A percentile compares a stretch with the other conserved stretches of the same genome.
Evolutionary conservation across 2,329 filamentous ascomycete species (phyloP).

Genomic region (Fusarium pseudonygamai): DNA sequence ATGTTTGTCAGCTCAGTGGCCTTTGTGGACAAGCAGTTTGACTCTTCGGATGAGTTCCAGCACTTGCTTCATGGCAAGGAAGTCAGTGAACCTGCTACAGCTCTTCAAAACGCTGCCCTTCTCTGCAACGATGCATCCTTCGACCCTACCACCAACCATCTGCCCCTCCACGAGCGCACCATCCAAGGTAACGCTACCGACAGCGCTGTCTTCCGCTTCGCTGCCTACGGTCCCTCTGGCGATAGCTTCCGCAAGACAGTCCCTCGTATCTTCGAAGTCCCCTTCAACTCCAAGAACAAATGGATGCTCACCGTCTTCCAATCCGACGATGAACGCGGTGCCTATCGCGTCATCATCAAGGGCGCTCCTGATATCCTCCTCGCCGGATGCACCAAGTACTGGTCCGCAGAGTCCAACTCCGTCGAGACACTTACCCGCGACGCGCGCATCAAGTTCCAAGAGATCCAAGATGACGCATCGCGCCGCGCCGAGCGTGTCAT

Average conservation of each 20-base stretch:
- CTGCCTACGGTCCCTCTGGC: conserved; percentile 38
- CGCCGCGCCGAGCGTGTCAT: conserved; percentile 56
- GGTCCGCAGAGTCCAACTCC: conserved; percentile 45
- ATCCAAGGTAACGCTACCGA: conserved; percentile 57
- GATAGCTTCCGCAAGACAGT: conserved; percentile 32
- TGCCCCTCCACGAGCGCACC: conserved; percentile 47
- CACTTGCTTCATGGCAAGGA: not conserved
- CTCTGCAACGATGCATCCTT: conserved; percentile 57
- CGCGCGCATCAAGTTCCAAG: conserved; percentile 47
- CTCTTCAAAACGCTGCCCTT: conserved; percentile 21
- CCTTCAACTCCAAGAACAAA: conserved; percentile 63
- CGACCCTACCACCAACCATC: conserved; percentile 49
- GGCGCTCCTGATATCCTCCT: conserved; percentile 63
- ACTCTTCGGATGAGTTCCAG: conserved; percentile 42
- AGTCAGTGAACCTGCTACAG: not conserved
- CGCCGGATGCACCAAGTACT: conserved; percentile 48
- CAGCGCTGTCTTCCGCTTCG: conserved; percentile 53
- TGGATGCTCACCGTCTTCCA: conserved; percentile 57
- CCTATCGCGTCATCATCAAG: conserved; percentile 60
- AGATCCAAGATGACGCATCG: conserved; percentile 53
- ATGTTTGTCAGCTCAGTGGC: conserved; percentile 55
- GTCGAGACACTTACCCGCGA: conserved; percentile 49
- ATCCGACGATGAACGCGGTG: conserved; percentile 34
- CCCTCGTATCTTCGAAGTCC: conserved; percentile 52
- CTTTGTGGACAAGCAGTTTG: conserved; percentile 47